These are phyloP conservation scores for Lactarius evosmus DNA, from an alignment of 768 basidiomycete genomes.

Conservation along the genomic window DNA sequence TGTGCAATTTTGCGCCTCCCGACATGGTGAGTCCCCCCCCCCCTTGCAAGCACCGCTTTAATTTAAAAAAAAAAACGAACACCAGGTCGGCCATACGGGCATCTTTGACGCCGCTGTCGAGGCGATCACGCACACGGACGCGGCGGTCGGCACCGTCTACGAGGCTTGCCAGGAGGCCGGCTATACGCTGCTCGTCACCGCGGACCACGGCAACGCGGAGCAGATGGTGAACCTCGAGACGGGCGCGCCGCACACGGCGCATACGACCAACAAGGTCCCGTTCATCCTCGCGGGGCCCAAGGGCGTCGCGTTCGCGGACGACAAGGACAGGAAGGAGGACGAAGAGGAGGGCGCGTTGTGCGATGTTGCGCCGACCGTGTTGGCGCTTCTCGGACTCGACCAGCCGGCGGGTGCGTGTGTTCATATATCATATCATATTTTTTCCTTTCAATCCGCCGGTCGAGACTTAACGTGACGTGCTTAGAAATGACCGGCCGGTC, in stretches of 20 bases:
- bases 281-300: conserved; percentile 70
- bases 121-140: conserved; percentile 85
- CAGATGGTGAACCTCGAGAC: conserved; percentile 86
- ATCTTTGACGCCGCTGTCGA: conserved; percentile 86
- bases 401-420: conserved; percentile 60
- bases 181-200: conserved; percentile 83
- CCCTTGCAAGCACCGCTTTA: conserved; percentile 3
- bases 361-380: conserved; percentile 87
- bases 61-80: no score
- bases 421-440: neutral
- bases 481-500: conserved; percentile 56
- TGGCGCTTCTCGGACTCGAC: conserved; percentile 71
- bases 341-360: conserved; percentile 75
- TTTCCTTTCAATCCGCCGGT: neutral
- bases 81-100: conserved; percentile 87
- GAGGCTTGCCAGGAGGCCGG: conserved; percentile 81
- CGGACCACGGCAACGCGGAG: conserved; percentile 95
- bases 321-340: conserved; percentile 47
- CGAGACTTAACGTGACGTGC: neutral
- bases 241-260: conserved; percentile 87
- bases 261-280: conserved; percentile 85
- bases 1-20: conserved; percentile 98
- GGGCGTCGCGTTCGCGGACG: conserved; percentile 53
- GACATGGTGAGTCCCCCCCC: conserved; percentile 90
- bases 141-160: conserved; percentile 84